Conservation (phyloP, 768 basidiomycete genomes). For the Pseudohyphozyma bogoriensis region DNA sequence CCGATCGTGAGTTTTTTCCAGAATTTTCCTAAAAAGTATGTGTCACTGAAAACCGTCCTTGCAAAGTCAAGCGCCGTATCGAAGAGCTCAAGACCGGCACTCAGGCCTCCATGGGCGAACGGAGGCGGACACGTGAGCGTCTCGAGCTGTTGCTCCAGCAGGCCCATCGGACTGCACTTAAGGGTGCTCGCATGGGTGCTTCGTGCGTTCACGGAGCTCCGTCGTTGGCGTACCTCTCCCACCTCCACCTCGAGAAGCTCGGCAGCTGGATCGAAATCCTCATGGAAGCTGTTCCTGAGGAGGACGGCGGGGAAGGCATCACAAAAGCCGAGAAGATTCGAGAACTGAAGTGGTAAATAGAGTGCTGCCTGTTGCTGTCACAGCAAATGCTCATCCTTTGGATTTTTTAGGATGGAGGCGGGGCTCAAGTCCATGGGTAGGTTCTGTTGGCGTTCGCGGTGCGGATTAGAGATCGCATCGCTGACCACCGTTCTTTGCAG, state of each 20-base stretch:
- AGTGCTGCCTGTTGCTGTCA: neutral
- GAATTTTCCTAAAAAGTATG: too few relatives aligned
- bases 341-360: conserved; percentile 16
- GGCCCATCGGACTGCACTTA: conserved; percentile 4
- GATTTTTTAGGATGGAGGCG: conserved; percentile 8
- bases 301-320: conserved; percentile 18
- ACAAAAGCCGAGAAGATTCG: conserved; percentile 5
- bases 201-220: conserved; percentile 22
- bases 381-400: neutral
- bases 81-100: conserved; percentile 1
- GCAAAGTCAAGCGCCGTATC: conserved; percentile 18
- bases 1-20: too few relatives aligned
- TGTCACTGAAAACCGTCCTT: too few relatives aligned
- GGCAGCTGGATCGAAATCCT: conserved; percentile 17
- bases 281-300: conserved; percentile 6
- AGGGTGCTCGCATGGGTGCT: conserved; percentile 24
- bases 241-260: conserved; percentile 19
- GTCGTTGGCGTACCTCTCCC: conserved; percentile 19
- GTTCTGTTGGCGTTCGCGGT: too few relatives aligned
- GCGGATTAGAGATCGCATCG: too few relatives aligned
- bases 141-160: conserved; percentile 10
- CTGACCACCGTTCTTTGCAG: too few relatives aligned
- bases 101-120: neutral
- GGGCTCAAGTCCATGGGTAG: conserved; percentile 25
- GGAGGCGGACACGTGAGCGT: conserved; percentile 5